Conservation (phyloP, 768 basidiomycete species). For the Pisolithus microcarpus region DNA sequence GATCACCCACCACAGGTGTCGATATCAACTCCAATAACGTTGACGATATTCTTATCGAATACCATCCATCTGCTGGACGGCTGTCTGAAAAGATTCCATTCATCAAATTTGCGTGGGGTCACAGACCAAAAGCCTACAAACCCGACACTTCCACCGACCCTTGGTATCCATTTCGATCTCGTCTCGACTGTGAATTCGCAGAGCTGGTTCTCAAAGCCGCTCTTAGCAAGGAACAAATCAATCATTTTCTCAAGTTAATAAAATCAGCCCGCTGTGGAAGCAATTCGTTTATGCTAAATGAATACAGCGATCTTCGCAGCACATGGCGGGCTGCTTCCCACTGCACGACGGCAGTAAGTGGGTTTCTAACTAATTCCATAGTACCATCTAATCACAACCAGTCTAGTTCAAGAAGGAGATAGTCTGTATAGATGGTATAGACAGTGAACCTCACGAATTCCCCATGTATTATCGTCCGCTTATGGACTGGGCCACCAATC, state of each 20-base stretch:
- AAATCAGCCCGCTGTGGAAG: not conserved
- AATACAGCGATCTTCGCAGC: slow-evolving; percentile 12
- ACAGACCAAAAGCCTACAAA: not conserved
- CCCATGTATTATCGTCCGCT: slow-evolving; percentile 17
- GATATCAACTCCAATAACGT: not conserved
- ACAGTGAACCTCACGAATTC: slow-evolving; percentile 8
- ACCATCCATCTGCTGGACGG: slow-evolving; percentile 12
- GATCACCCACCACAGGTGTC: not conserved
- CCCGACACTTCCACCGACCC: slow-evolving; percentile 14
- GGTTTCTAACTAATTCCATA: not conserved
- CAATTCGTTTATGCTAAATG: slow-evolving; percentile 12
- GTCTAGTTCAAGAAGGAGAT: slow-evolving; percentile 12
- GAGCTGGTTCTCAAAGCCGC: slow-evolving; percentile 18
- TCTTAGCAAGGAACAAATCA: slow-evolving; percentile 14
- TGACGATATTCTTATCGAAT: slow-evolving; percentile 20
- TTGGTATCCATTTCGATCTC: slow-evolving; percentile 25
- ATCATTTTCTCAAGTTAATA: slow-evolving; percentile 16
- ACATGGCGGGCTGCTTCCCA: slow-evolving; percentile 15
- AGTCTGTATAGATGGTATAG: slow-evolving; percentile 13
- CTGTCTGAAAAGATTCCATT: not conserved
- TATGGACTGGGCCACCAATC: slow-evolving; percentile 23
- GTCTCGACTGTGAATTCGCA: slow-evolving; percentile 26
- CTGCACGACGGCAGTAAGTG: slow-evolving; percentile 2
- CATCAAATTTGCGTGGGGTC: slow-evolving; percentile 5
- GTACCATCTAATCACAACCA: not conserved